A percentile compares a stretch with the other conserved stretches of the same genome.
phyloP scores from a whole-genome alignment of 176 grass and related monocot genomes.

The Thalia dealbata region DNA sequence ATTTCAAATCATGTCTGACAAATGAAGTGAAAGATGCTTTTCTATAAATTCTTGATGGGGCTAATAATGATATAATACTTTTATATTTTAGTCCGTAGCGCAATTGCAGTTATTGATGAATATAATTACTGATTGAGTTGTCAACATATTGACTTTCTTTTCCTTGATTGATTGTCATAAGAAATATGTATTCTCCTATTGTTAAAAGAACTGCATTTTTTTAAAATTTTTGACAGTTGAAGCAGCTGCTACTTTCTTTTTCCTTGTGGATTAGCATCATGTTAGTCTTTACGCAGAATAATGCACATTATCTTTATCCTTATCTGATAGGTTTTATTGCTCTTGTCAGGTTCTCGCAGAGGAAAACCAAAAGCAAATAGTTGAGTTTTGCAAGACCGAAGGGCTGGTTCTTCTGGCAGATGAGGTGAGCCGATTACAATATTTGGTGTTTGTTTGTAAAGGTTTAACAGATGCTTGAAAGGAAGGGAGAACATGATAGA shows the following conservation, averaged over 20 bases:
- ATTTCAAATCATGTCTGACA: background rate
- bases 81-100: background rate
- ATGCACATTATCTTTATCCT: background rate
- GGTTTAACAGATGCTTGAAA: background rate
- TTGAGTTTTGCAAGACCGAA: constrained; percentile 95
- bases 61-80: background rate
- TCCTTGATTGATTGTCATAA: too few relatives aligned
- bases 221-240: too few relatives aligned
- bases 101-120: background rate
- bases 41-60: background rate
- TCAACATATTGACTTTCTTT: too few relatives aligned
- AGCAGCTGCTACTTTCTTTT: background rate
- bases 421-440: constrained; percentile 37
- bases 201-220: too few relatives aligned
- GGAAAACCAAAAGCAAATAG: constrained; percentile 81
- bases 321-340: background rate
- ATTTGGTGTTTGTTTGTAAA: background rate
- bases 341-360: constrained; percentile 61
- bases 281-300: too few relatives aligned
- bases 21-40: background rate
- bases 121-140: too few relatives aligned
- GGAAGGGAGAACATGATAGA: background rate
- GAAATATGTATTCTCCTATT: too few relatives aligned
- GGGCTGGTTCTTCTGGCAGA: constrained; percentile 86
- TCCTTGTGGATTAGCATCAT: constrained; percentile 1